A percentile compares a stretch with the other conserved stretches of the same genome.
These are phyloP conservation scores for Verticillium albo-atrum DNA, from an alignment of 2,329 filamentous ascomycete genomes.

Conservation along the genomic window DNA sequence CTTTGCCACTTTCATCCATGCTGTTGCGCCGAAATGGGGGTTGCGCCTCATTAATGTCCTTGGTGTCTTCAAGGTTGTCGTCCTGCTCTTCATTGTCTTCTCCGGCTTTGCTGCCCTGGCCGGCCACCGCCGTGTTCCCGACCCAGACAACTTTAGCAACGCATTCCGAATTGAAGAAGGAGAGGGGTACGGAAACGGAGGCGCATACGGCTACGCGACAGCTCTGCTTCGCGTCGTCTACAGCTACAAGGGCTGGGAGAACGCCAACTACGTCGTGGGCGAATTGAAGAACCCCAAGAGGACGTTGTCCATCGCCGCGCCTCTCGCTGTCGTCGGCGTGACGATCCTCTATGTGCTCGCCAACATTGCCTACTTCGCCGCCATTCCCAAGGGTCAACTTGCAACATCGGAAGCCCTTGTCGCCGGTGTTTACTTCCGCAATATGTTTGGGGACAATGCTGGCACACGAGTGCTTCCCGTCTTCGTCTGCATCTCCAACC, in stretches of 20 bases:
- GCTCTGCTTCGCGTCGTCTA: constrained; percentile 56
- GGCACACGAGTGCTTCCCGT: constrained; percentile 43
- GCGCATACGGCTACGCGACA: constrained; percentile 50
- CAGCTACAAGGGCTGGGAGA: constrained; percentile 61
- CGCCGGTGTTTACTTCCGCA: constrained; percentile 56
- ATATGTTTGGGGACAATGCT: constrained; percentile 54
- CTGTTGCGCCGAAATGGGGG: constrained; percentile 51
- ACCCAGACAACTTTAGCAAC: constrained; percentile 54
- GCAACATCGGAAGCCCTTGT: constrained; percentile 56
- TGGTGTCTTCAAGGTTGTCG: constrained; percentile 55
- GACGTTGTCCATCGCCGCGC: constrained; percentile 52
- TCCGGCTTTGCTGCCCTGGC: constrained; percentile 54
- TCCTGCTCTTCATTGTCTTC: constrained; percentile 57
- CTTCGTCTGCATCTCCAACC: constrained; percentile 56
- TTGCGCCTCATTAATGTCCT: constrained; percentile 55
- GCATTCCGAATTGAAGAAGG: constrained; percentile 43
- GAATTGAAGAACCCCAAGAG: constrained; percentile 52
- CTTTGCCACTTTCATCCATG: constrained; percentile 49
- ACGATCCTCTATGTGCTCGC: constrained; percentile 59
- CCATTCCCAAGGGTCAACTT: constrained; percentile 54
- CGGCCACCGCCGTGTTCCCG: constrained; percentile 39
- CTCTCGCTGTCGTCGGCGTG: constrained; percentile 52
- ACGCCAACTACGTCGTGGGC: constrained; percentile 57
- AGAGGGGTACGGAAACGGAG: constrained; percentile 40
- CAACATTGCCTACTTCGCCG: constrained; percentile 63